These are phyloP conservation scores for Boletus rubescentipes DNA, from an alignment of 768 basidiomycete species.

Conservation along the genomic window DNA sequence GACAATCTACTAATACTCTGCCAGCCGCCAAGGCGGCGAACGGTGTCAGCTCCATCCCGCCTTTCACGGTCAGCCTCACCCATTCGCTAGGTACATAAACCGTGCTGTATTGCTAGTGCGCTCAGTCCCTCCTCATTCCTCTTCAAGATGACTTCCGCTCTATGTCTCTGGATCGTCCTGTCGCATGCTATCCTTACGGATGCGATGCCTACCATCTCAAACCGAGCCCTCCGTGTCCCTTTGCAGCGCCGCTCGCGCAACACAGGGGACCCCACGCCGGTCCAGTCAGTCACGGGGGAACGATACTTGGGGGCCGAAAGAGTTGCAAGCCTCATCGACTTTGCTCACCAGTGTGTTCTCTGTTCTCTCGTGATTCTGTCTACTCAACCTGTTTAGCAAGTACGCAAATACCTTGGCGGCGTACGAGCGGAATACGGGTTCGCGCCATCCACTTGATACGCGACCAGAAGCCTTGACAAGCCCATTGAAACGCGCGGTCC, in stretches of 20 bases:
- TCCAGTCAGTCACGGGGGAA: neutral
- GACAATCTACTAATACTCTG: neutral
- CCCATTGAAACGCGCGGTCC: slow-evolving; percentile 8
- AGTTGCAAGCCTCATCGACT: neutral
- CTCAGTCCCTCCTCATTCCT: neutral
- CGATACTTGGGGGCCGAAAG: neutral
- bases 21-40: slow-evolving; percentile 4
- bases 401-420: slow-evolving; percentile 39
- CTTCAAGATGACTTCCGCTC: slow-evolving; percentile 7
- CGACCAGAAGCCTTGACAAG: slow-evolving; percentile 1
- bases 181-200: neutral
- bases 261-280: neutral
- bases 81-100: slow-evolving; percentile 6
- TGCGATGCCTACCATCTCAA: slow-evolving; percentile 11
- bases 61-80: slow-evolving; percentile 1
- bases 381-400: slow-evolving; percentile 34
- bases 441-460: slow-evolving; percentile 28
- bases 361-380: neutral
- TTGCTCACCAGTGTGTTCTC: slow-evolving; percentile 7
- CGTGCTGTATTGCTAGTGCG: neutral
- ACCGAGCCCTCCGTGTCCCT: slow-evolving; percentile 3
- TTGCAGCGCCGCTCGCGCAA: slow-evolving; percentile 6
- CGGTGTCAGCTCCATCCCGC: slow-evolving; percentile 18
- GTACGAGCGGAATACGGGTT: slow-evolving; percentile 44
- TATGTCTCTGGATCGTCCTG: neutral